A percentile compares a stretch with the other conserved stretches of the same genome.
Conservation (phyloP, 352 stramenopile species). For the Globisporangium okanoganense region DNA sequence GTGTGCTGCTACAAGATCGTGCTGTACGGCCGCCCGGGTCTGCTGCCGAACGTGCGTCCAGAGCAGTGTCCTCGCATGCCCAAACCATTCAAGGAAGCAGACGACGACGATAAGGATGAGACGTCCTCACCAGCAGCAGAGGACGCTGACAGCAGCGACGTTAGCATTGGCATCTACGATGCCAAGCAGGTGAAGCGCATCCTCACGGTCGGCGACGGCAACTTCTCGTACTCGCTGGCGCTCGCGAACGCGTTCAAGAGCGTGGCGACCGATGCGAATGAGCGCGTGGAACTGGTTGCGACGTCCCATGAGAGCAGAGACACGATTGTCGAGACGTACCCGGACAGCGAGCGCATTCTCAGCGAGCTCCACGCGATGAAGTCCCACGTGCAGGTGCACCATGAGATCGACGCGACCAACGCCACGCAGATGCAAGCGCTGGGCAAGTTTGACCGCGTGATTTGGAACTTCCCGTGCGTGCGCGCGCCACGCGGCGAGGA, state of each 20-base stretch:
- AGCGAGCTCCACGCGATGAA: conserved; percentile 51
- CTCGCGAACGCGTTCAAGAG: conserved; percentile 60
- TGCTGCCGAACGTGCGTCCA: conserved; percentile 71
- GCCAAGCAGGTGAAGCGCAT: conserved; percentile 43
- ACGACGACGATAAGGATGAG: conserved; percentile 7
- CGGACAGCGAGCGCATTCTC: conserved; percentile 80
- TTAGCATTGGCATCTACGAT: conserved; percentile 56
- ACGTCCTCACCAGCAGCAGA: background rate
- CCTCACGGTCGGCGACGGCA: conserved; percentile 94
- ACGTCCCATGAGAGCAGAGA: conserved; percentile 91
- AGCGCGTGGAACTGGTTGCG: conserved; percentile 60
- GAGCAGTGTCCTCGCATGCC: conserved; percentile 69
- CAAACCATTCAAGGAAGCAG: background rate
- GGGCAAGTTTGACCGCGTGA: conserved; percentile 87
- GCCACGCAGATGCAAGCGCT: conserved; percentile 65
- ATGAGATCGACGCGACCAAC: conserved; percentile 91
- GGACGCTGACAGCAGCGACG: background rate
- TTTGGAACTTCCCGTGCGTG: conserved; percentile 97
- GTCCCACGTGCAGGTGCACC: conserved; percentile 62
- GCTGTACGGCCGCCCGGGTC: conserved; percentile 43
- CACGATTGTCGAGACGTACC: conserved; percentile 90
- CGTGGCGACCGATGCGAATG: background rate
- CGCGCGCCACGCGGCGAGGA: conserved; percentile 88
- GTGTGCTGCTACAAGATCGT: conserved; percentile 88
- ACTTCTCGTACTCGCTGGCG: conserved; percentile 95